Base-by-base conservation (phyloP, 2,329 filamentous ascomycete genomes). In the Didymella pinodella region DNA sequence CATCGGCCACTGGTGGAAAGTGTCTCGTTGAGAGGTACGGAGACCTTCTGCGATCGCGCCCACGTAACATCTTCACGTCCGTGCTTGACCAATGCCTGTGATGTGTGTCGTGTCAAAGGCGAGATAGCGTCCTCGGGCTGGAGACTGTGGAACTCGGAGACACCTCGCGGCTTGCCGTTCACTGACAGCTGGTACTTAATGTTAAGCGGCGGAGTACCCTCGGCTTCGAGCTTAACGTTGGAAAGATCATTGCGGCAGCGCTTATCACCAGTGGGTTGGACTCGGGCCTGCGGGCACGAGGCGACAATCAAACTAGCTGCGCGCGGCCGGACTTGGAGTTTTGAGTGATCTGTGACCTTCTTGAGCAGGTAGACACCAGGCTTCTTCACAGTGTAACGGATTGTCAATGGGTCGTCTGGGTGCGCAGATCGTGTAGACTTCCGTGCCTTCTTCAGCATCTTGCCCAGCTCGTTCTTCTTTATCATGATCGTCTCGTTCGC, bases 131-230 rank as follows among this genome's bases (percentile, higher is more conserved):
- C 91, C 48, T 97, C 93, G 0, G 95, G 93, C 68, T 97, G 93
- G 44, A 99, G 87, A 70, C 92, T 97, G 77, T 98, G 93, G 68
- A 96, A 94, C 40, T 75, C 69, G 63, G 94, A 92, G 66, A 93
- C 92, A 60, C 91, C 91, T 67, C 89, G 88, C 64, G 96, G 88
- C 64, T 91, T 89, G 61, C 88, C 87, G 67, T 98, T 97, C 67
- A 97, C 88, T 7, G 88, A 89, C 53, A 93, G 90, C 69, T 92
- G 95, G 78, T 99, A 99, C 68, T 92, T 91, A 67, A 99, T 91
- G 74, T 93, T 93, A 64, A 99, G 82, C 3, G 95, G 95, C 2
- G 96, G 92, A 0, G 93, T 96, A 18, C 95, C 95, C 65, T 90
- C 85, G 4, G 97, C 92, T 69, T 94, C 88, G 50, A 99, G 82